Conservation (phyloP, 2,329 filamentous ascomycete genomes). For the Fusarium sarcochroum region DNA sequence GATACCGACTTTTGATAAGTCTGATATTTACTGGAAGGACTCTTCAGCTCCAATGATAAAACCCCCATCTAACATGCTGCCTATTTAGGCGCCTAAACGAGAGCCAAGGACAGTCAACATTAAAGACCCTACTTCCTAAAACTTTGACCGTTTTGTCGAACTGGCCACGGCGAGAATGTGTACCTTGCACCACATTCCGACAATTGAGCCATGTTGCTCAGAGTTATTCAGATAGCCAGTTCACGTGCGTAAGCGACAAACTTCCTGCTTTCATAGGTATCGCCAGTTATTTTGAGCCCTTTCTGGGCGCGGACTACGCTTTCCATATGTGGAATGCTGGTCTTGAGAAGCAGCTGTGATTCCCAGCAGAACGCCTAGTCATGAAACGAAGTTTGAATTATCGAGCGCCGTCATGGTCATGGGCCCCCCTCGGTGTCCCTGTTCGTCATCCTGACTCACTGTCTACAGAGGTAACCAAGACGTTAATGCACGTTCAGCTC, state of each 20-base stretch:
- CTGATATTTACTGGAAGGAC: too few species aligned
- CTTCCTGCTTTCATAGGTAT: background rate
- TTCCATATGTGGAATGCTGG: background rate
- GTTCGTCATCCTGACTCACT: too few species aligned
- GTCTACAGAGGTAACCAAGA: background rate
- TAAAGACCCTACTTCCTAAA: background rate
- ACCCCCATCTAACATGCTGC: too few species aligned
- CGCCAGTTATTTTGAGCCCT: background rate
- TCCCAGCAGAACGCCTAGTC: background rate
- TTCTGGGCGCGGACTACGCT: background rate
- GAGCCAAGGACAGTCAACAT: too few species aligned
- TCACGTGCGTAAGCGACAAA: background rate
- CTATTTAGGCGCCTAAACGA: too few species aligned
- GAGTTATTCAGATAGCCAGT: background rate
- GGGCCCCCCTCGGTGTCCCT: background rate
- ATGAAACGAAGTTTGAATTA: background rate
- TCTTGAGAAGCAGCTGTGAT: background rate
- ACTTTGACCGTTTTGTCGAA: background rate
- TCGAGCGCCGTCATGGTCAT: conserved; percentile 1
- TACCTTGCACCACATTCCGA: background rate
- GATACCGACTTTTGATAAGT: too few species aligned
- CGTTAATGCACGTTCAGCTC: background rate
- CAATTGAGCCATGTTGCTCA: background rate
- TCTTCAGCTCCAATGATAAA: too few species aligned
- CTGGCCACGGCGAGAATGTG: background rate